Base-by-base conservation (phyloP, 441 rosid species). In the Macaranga tanarius region DNA sequence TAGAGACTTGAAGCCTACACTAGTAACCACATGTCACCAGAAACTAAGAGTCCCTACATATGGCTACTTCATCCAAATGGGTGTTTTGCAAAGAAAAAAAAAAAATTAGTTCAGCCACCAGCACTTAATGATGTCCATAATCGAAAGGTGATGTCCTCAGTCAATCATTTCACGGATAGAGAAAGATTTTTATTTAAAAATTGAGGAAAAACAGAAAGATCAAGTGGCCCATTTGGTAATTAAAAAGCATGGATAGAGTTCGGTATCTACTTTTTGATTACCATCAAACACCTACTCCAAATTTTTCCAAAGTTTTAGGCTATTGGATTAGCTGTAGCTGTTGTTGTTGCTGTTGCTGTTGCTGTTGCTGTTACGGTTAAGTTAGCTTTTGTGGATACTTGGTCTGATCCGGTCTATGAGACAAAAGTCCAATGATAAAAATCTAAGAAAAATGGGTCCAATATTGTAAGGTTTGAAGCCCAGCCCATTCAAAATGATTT, bases 21-120 rank as follows among this genome's bases (percentile, higher is more conserved):
- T 3, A 55, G 19, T n/a, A 54, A 20, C 65, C 74, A 70, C 59
- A 16, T 63, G 74, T 69, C 62, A 26, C 45, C 57, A 51, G 16
- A 65, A 55, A 44, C 51, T 16, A 60, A 28, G 26, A n/a, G 34
- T 17, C 65, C 69, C 12, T 28, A 2, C 20, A 54, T 42, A 12
- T 62, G 65, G 50, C 50, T 47, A 1, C 19, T 34, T 2, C 50
- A 60, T 22, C 51, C 22, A 51, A 5, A 59, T 50, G 40, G 17
- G 62, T 38, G 12, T 40, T 66, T 31, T 31, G 38, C 0, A 31
- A 28, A 28, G 3, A 28, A 28, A 28, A 22, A 1, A 26, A 70
- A 47, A 40, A 5, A 0, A 45, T 19, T 50, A 60, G 62, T 74
- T 59, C 55, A 68, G 42, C 62, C 72, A 67, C 44, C 45, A 28